Conservation (phyloP, 805 yeast species). For the Myxozyma neotropica region DNA sequence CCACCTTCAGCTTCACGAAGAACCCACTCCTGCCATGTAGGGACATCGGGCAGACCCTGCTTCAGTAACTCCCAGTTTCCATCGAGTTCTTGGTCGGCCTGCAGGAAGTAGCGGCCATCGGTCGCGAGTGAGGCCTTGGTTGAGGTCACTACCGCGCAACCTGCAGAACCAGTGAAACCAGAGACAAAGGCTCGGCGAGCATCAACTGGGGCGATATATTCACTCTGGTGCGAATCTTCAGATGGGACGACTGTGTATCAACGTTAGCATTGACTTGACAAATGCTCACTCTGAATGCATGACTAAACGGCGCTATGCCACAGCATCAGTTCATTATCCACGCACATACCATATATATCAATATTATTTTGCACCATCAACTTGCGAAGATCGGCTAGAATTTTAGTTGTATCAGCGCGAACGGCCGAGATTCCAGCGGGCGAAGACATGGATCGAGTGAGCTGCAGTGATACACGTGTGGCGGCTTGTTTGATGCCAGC, state of each 20-base stretch:
- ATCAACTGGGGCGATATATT: constrained; percentile 80
- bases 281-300: too few species aligned
- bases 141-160: constrained; percentile 78
- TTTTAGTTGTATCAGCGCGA: constrained; percentile 37
- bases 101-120: constrained; percentile 92
- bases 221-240: constrained; percentile 93
- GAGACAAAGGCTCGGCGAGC: constrained; percentile 80
- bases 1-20: constrained; percentile 55
- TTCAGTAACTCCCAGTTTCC: constrained; percentile 76
- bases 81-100: constrained; percentile 83
- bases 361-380: constrained; percentile 65
- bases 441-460: not conserved
- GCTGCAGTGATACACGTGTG: not conserved
- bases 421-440: constrained; percentile 9
- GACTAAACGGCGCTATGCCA: too few species aligned
- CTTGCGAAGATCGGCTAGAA: constrained; percentile 62
- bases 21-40: constrained; percentile 82
- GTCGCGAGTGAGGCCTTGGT: constrained; percentile 80
- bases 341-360: constrained; percentile 59
- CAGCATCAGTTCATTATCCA: too few species aligned
- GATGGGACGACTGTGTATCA: constrained; percentile 58
- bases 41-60: constrained; percentile 71
- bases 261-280: not conserved
- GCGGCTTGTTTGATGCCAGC: not conserved
- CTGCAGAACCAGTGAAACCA: constrained; percentile 91